Conservation (phyloP, 2,329 filamentous ascomycete genomes). For the Cyanodermella asteris region DNA sequence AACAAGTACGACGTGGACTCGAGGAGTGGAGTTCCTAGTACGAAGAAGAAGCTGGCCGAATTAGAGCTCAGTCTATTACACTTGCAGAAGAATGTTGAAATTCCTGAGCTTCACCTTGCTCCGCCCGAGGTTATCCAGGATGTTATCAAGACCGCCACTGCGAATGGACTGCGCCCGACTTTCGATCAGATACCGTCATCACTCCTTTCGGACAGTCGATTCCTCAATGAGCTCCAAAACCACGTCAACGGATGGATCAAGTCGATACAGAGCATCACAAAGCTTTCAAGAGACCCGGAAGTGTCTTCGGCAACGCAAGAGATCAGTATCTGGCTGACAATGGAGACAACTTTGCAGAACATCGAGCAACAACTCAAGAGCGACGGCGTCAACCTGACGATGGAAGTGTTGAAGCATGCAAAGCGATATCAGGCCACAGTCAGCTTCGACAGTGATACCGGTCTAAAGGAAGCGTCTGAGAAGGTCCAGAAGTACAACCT, state of each 20-base stretch:
- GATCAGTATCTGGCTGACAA: slow-evolving; percentile 97
- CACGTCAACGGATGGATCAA: slow-evolving; percentile 98
- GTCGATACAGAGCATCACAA: slow-evolving; percentile 89
- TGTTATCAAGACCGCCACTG: slow-evolving; percentile 57
- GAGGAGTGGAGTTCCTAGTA: slow-evolving; percentile 88
- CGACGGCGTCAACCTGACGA: slow-evolving; percentile 70
- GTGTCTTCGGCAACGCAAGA: slow-evolving; percentile 75
- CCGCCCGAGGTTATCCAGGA: slow-evolving; percentile 76
- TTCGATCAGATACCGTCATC: slow-evolving; percentile 55
- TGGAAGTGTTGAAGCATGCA: slow-evolving; percentile 88
- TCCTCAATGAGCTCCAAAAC: slow-evolving; percentile 81
- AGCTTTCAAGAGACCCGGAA: slow-evolving; percentile 68
- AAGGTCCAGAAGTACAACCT: slow-evolving; percentile 97
- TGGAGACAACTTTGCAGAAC: slow-evolving; percentile 80
- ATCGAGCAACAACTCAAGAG: slow-evolving; percentile 77
- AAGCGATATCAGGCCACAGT: slow-evolving; percentile 96
- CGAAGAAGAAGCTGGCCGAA: slow-evolving; percentile 91
- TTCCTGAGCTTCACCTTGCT: slow-evolving; percentile 71
- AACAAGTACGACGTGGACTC: slow-evolving; percentile 67
- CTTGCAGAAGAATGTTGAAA: slow-evolving; percentile 93
- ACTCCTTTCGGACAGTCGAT: slow-evolving; percentile 69
- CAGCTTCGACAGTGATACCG: slow-evolving; percentile 89
- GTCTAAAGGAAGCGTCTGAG: slow-evolving; percentile 85
- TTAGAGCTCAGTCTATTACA: slow-evolving; percentile 76
- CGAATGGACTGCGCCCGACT: slow-evolving; percentile 43